These are phyloP conservation scores for Pseudogymnoascus sp. DNA, from an alignment of 2,329 filamentous ascomycete species.

Conservation along the genomic window DNA sequence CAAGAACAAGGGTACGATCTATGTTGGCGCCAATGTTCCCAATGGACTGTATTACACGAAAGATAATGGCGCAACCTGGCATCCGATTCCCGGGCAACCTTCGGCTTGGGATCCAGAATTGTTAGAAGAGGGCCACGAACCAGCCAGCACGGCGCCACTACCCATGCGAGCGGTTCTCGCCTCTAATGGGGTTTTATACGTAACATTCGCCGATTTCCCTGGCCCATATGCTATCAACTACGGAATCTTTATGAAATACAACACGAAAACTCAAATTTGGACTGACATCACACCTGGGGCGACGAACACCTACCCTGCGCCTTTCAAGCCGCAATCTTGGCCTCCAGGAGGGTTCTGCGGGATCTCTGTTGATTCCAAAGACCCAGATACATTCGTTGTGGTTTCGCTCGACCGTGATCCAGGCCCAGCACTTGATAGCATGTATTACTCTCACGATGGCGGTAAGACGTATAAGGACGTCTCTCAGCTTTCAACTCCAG, in stretches of 20 bases:
- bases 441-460: constrained; percentile 15
- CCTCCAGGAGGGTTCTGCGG: constrained; percentile 16
- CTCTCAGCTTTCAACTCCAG: constrained; percentile 13
- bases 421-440: constrained; percentile 16
- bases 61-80: constrained; percentile 13
- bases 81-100: constrained; percentile 13
- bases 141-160: constrained; percentile 12
- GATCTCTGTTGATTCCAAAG: constrained; percentile 14
- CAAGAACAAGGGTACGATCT: constrained; percentile 14
- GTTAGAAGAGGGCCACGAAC: constrained; percentile 12
- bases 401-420: constrained; percentile 16
- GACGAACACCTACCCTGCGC: constrained; percentile 13
- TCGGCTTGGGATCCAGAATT: constrained; percentile 11
- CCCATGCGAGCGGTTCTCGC: constrained; percentile 14
- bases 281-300: background rate
- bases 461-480: constrained; percentile 16
- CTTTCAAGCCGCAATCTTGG: constrained; percentile 15
- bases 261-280: background rate
- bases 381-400: constrained; percentile 17
- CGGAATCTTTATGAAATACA: background rate
- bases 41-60: constrained; percentile 15
- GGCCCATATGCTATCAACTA: background rate
- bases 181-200: background rate
- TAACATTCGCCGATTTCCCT: background rate
- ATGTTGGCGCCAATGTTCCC: constrained; percentile 15